phyloP scores from a whole-genome alignment of 768 basidiomycete genomes.

The Podaxis pistillaris region DNA sequence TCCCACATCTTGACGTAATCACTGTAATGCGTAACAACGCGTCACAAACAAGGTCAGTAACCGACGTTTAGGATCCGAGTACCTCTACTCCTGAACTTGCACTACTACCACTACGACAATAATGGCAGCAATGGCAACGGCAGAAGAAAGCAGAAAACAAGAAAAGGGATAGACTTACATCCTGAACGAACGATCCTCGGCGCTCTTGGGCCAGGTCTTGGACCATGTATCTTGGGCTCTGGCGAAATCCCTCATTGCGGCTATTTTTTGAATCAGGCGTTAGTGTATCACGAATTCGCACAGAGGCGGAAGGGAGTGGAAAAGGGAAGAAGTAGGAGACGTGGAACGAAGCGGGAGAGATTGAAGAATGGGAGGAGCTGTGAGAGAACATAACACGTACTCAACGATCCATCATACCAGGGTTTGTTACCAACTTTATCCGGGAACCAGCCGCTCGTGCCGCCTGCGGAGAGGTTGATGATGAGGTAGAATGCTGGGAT shows the following conservation, averaged over 20 bases:
- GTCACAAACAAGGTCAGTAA: background rate
- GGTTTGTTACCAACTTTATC: conserved; percentile 74
- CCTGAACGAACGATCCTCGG: conserved; percentile 62
- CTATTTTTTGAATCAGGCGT: conserved; percentile 13
- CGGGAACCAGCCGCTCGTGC: conserved; percentile 88
- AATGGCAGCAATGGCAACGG: background rate
- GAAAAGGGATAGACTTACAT: conserved; percentile 47
- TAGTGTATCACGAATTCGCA: background rate
- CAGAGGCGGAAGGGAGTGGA: background rate
- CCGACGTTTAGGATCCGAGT: background rate
- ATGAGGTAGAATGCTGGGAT: conserved; percentile 71
- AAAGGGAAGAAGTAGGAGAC: background rate
- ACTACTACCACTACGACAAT: conserved; percentile 15
- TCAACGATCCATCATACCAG: conserved; percentile 65
- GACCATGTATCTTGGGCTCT: conserved; percentile 60
- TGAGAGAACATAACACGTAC: conserved; percentile 30
- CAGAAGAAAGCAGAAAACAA: background rate
- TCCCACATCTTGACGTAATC: conserved; percentile 54
- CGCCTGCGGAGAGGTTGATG: conserved; percentile 74
- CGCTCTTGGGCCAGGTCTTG: conserved; percentile 63
- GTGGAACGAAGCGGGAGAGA: background rate
- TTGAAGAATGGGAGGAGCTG: background rate
- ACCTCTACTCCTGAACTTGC: conserved; percentile 4
- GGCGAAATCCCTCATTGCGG: conserved; percentile 76
- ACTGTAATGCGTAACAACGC: conserved; percentile 21